phyloP scores from a whole-genome alignment of 495 filamentous ascomycete genomes.

The Hypoxylon crocopeplum region DNA sequence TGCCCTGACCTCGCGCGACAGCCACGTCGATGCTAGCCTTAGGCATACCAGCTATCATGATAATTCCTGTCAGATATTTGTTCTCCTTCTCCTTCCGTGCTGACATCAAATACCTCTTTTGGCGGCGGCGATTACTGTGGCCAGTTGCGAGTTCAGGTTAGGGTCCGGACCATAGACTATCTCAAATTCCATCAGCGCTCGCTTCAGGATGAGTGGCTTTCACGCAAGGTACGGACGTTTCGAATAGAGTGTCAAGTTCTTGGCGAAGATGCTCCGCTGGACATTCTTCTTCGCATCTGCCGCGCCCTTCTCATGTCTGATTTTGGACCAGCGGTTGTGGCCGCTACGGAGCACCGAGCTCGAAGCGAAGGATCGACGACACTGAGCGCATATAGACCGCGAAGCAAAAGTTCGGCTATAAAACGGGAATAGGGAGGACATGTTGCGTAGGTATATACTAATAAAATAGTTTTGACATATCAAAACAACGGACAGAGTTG shows the following conservation, averaged over 20 bases:
- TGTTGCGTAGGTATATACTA: constrained; percentile 5
- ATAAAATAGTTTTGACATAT: no score
- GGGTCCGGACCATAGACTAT: constrained; percentile 71
- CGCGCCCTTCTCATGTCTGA: constrained; percentile 90
- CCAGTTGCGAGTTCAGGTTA: constrained; percentile 75
- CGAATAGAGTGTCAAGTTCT: constrained; percentile 60
- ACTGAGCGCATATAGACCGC: constrained; percentile 50
- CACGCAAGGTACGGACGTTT: constrained; percentile 50
- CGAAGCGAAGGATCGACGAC: constrained; percentile 60
- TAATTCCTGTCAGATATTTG: constrained; percentile 14
- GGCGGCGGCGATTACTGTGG: constrained; percentile 71
- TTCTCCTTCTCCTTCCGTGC: background rate
- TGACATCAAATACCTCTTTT: constrained; percentile 71
- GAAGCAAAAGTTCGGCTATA: constrained; percentile 8
- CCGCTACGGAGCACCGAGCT: constrained; percentile 63
- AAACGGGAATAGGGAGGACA: constrained; percentile 29
- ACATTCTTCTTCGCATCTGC: constrained; percentile 68
- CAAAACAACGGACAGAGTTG: no score
- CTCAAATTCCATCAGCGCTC: constrained; percentile 21
- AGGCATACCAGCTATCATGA: constrained; percentile 68
- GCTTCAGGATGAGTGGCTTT: background rate
- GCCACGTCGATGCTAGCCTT: constrained; percentile 83
- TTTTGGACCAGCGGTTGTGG: constrained; percentile 93
- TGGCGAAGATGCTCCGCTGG: constrained; percentile 51
- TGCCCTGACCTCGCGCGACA: constrained; percentile 85